phyloP scores from a whole-genome alignment of 139 green algal species.

The Picochlorum costavermella region DNA sequence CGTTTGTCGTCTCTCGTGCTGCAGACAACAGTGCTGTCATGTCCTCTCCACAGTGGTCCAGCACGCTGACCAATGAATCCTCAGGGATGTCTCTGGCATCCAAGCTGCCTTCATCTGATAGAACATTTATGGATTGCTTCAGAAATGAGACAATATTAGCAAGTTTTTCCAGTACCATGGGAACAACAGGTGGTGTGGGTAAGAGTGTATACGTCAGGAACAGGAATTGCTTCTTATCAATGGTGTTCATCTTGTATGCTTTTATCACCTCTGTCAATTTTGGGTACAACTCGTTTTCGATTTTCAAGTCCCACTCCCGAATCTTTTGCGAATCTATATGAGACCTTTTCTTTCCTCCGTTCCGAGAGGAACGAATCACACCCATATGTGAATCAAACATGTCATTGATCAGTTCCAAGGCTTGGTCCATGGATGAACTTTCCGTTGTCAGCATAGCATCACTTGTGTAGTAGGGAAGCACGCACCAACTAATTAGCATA shows the following conservation, averaged over 20 bases:
- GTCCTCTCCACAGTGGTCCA: neutral
- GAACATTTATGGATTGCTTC: neutral
- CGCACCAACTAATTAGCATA: conserved; percentile 3
- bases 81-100: neutral
- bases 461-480: conserved; percentile 11
- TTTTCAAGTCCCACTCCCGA: neutral
- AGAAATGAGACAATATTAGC: neutral
- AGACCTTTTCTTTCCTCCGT: too few relatives aligned
- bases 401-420: neutral
- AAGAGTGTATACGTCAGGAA: conserved; percentile 15
- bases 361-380: neutral
- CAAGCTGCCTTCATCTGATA: neutral
- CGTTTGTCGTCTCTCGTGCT: neutral
- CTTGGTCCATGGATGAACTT: neutral
- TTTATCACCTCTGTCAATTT: neutral
- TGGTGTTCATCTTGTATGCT: conserved; percentile 7
- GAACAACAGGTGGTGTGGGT: conserved; percentile 10
- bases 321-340: neutral
- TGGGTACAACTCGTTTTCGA: neutral
- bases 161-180: neutral
- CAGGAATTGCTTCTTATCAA: conserved; percentile 17
- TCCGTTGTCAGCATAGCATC: conserved; percentile 8
- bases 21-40: neutral
- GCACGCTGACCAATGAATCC: neutral
- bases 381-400: neutral